Evolutionary conservation across 148 eudicot genomes (phyloP).

Genomic region (Chenopodium suecicum): DNA sequence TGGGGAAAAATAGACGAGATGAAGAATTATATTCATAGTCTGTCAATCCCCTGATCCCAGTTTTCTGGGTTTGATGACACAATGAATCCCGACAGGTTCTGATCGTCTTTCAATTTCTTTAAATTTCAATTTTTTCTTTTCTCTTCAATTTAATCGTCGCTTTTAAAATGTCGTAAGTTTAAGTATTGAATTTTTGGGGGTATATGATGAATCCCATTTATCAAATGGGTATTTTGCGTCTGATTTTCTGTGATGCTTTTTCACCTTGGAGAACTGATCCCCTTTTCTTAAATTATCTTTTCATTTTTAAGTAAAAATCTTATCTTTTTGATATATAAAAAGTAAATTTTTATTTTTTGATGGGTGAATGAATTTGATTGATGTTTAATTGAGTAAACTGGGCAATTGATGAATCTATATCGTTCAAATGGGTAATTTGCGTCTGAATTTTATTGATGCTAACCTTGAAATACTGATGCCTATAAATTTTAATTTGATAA

Average conservation of each 20-base stretch:
- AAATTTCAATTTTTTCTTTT: neutral
- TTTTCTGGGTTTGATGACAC: conserved; percentile 44
- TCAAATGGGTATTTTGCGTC: conserved; percentile 94
- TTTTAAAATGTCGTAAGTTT: neutral
- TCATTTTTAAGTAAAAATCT: neutral
- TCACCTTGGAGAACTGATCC: conserved; percentile 98
- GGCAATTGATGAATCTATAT: conserved; percentile 33
- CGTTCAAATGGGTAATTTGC: conserved; percentile 20
- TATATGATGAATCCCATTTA: conserved; percentile 55
- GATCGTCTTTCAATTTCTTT: conserved; percentile 41
- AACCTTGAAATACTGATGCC: conserved; percentile 39
- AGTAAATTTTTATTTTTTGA: neutral
- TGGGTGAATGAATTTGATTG: neutral
- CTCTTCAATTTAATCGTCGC: neutral
- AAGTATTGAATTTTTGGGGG: conserved; percentile 23
- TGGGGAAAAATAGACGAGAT: conserved; percentile 34
- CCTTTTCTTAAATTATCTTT: neutral
- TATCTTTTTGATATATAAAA: neutral
- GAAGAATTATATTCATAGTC: conserved; percentile 75
- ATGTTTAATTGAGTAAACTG: neutral
- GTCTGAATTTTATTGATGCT: conserved; percentile 36
- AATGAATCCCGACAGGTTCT: conserved; percentile 78
- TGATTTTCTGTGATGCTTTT: conserved; percentile 73
- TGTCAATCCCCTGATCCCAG: conserved; percentile 79
- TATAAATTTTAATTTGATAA: neutral